Evolutionary conservation across 805 yeast species (phyloP).

Genomic region (Vanderwaltozyma polyspora): DNA sequence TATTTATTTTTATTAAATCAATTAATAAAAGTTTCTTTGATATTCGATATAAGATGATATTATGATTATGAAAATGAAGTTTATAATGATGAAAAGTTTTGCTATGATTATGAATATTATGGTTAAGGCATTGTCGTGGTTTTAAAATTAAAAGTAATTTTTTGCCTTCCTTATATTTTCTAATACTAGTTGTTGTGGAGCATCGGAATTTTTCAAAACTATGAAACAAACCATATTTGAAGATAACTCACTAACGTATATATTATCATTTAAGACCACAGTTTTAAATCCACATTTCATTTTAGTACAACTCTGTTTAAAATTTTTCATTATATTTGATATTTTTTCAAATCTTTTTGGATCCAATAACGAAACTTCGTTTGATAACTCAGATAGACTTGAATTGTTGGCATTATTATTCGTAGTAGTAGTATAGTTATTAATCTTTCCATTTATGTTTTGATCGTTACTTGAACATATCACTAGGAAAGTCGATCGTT

Average conservation of each 20-base stretch:
- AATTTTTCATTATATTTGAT: constrained; percentile 85
- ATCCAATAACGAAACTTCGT: constrained; percentile 36
- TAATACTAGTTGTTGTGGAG: constrained; percentile 31
- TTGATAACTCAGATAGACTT: too few species aligned
- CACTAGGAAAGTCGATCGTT: constrained; percentile 77
- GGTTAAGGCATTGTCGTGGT: too few species aligned
- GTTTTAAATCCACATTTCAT: constrained; percentile 76
- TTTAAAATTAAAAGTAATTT: constrained; percentile 7
- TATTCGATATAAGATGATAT: too few species aligned
- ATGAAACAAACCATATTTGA: constrained; percentile 53
- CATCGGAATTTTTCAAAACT: constrained; percentile 36
- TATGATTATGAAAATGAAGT: too few species aligned
- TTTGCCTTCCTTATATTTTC: constrained; percentile 50
- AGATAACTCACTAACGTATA: constrained; percentile 45
- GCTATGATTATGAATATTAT: too few species aligned
- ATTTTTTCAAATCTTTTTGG: constrained; percentile 92
- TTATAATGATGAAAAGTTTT: too few species aligned
- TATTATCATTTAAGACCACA: constrained; percentile 51
- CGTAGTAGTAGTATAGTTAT: constrained; percentile 21
- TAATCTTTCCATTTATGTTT: constrained; percentile 9
- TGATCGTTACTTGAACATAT: constrained; percentile 33
- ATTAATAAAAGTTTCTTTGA: too few species aligned
- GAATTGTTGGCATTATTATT: too few species aligned
- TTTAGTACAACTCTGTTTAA: constrained; percentile 83
- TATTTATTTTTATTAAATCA: neutral